Base-by-base conservation (phyloP, 1,284 basidiomycete species). In the Cutaneotrichosporon spelunceum region DNA sequence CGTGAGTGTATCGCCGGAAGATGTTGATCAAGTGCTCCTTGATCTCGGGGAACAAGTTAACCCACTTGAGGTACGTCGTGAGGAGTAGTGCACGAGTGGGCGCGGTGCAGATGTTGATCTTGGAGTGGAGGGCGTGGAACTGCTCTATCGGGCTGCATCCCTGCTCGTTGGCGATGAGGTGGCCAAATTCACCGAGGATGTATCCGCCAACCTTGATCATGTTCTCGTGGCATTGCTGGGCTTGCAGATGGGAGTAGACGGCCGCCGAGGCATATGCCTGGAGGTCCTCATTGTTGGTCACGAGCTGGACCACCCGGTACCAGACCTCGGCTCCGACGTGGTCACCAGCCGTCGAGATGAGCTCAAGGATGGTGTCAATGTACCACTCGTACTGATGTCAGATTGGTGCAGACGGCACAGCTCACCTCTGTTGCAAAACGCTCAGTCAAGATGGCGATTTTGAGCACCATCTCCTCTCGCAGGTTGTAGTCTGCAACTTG, bases 271-370 rank as follows among this genome's bases (percentile, higher is more conserved):
- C 95, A 79, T 99, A 99, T 65, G 89, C 84, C 77, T 95, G 91
- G 42, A 99, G 83, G 78, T 98, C 93, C 76, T 98, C 95, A 53
- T 95, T 99, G 77, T 99, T 99, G 54, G 93, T 96, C 33, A 97
- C 93, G 64, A 99, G 96, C 76, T 99, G 96, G 23, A 99, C 89
- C 45, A 99, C 93, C 57, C 96, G 90, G 78, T 95, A 98, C 96
- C 96, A 99, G 29, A 99, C 94, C 81, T 98, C 94, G 66, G 98
- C 95, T 57, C 95, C 93, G 57, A 99, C 94, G 75, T 98, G 94
- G 72, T 98, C 96, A 55, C 96, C 96, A 5, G 96, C 96, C 53
- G 93, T 88, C 72, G 90, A 91, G 78, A 99, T 94, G 63, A 99
- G 85, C 74, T 94, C 89, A 68, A 99, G 81, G 70, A 98, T 91